These are phyloP conservation scores for Ophiosphaerella herpotricha DNA, from an alignment of 2,329 filamentous ascomycete genomes.

Conservation along the genomic window DNA sequence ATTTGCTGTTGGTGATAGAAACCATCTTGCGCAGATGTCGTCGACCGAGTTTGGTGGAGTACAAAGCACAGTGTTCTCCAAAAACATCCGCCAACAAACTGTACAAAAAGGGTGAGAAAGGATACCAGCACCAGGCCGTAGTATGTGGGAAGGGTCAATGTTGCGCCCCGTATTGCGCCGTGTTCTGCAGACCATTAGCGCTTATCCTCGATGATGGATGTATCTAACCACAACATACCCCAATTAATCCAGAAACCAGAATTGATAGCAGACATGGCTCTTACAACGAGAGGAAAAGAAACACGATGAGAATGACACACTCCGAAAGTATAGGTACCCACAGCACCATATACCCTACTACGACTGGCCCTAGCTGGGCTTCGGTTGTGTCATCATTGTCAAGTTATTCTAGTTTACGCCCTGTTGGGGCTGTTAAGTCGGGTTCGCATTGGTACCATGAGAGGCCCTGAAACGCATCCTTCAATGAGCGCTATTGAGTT, in stretches of 20 bases:
- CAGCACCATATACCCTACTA: background rate
- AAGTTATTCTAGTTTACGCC: too few species aligned
- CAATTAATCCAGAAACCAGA: slow-evolving; percentile 21
- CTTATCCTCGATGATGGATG: background rate
- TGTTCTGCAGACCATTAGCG: slow-evolving; percentile 8
- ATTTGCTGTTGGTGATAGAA: slow-evolving; percentile 29
- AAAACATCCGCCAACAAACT: slow-evolving; percentile 24
- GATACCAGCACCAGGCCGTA: slow-evolving; percentile 21
- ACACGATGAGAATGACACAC: background rate
- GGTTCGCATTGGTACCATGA: too few species aligned
- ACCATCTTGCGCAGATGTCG: slow-evolving; percentile 17
- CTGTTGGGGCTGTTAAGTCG: too few species aligned
- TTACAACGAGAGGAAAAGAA: background rate
- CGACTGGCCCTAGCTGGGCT: background rate
- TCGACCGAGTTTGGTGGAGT: slow-evolving; percentile 22
- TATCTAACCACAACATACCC: slow-evolving; percentile 6
- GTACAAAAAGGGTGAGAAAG: slow-evolving; percentile 26
- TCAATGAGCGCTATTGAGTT: too few species aligned
- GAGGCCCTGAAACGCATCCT: too few species aligned
- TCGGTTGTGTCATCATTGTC: background rate
- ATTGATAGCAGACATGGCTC: slow-evolving; percentile 3
- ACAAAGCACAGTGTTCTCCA: slow-evolving; percentile 28
- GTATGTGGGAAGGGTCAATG: slow-evolving; percentile 19
- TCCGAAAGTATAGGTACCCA: background rate
- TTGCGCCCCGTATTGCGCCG: slow-evolving; percentile 16